Evolutionary conservation across 2,329 filamentous ascomycete species (phyloP).

Genomic region (Phyllosticta citriasiana): DNA sequence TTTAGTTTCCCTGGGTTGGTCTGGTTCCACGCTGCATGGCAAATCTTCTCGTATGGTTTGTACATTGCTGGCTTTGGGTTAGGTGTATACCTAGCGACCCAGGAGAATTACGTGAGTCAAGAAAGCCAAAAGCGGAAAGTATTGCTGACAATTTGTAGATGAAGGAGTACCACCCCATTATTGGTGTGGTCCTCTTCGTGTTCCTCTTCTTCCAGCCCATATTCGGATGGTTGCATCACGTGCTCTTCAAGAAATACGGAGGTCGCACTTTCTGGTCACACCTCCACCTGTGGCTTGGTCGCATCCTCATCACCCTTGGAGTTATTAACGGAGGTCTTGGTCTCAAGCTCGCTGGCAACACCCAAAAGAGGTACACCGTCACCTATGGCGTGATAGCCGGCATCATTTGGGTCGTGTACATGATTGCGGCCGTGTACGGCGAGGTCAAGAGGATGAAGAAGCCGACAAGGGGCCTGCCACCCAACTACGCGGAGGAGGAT

Average conservation of each 20-base stretch:
- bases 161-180: constrained; percentile 37
- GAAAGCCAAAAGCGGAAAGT: neutral
- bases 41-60: constrained; percentile 39
- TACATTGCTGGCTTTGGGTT: constrained; percentile 41
- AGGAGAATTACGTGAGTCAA: constrained; percentile 22
- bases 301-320: constrained; percentile 38
- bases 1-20: constrained; percentile 33
- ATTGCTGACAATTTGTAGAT: constrained; percentile 20
- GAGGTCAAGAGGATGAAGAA: constrained; percentile 15
- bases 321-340: constrained; percentile 47
- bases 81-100: constrained; percentile 39
- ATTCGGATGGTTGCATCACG: constrained; percentile 41
- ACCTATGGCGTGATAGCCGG: constrained; percentile 25
- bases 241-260: constrained; percentile 35
- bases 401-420: constrained; percentile 26
- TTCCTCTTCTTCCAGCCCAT: constrained; percentile 44
- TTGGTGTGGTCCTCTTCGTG: constrained; percentile 39
- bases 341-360: constrained; percentile 32
- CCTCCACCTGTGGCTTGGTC: constrained; percentile 45
- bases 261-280: constrained; percentile 34
- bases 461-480: neutral
- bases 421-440: constrained; percentile 19
- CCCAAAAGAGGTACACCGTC: constrained; percentile 11
- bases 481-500: neutral
- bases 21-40: constrained; percentile 37